Evolutionary conservation across 148 eudicot species (phyloP).

Genomic region (Vaccinium vitisidaea): DNA sequence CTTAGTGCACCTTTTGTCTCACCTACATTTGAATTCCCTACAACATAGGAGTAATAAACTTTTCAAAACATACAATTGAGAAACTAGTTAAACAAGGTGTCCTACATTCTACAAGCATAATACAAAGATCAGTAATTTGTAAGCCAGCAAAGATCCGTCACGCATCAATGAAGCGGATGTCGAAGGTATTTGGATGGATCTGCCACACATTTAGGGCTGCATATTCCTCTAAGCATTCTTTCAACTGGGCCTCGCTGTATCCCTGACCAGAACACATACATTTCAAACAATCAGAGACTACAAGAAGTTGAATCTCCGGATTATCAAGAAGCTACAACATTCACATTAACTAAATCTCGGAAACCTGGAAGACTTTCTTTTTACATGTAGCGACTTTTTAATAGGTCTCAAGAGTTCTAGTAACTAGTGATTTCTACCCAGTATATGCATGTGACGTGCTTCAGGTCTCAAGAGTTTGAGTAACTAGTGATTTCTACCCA

Average conservation of each 20-base stretch:
- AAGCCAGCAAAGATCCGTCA: slow-evolving; percentile 25
- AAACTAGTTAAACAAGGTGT: not conserved
- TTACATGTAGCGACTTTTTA: not conserved
- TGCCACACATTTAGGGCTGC: slow-evolving; percentile 99
- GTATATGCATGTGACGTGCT: not conserved
- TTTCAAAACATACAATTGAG: not conserved
- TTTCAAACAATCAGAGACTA: slow-evolving; percentile 8
- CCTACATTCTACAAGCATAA: not conserved
- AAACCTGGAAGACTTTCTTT: not conserved
- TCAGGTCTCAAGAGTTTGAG: not conserved
- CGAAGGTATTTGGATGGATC: slow-evolving; percentile 92
- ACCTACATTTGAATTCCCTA: not conserved
- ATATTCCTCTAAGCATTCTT: slow-evolving; percentile 93
- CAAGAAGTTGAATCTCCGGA: not conserved
- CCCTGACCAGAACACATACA: slow-evolving; percentile 53
- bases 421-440: not conserved
- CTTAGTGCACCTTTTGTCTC: not conserved
- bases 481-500: too few species aligned
- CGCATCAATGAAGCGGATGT: slow-evolving; percentile 88
- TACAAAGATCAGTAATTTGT: not conserved
- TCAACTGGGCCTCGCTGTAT: slow-evolving; percentile 92
- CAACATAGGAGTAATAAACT: not conserved
- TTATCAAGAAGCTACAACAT: not conserved
- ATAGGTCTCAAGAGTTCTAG: not conserved
- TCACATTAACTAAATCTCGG: not conserved